Percentiles rank a stretch among this genome's conserved stretches.
phyloP scores from a whole-genome alignment of 2,329 filamentous ascomycete species.

The Trichoderma sp. region DNA sequence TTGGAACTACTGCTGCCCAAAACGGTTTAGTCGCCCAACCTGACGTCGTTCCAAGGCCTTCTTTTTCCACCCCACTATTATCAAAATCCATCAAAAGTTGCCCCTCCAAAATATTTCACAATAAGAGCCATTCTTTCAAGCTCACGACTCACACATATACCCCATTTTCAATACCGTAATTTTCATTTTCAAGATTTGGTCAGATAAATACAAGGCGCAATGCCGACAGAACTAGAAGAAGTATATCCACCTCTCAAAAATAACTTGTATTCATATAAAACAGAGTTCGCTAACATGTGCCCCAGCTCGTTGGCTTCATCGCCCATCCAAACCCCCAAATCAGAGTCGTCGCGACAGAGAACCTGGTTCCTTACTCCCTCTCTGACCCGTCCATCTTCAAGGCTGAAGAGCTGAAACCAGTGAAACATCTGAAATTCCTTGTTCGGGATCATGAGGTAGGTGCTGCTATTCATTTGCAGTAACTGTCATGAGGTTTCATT shows the following conservation, averaged over 20 bases:
- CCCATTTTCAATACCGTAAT: not conserved
- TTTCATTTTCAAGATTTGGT: not conserved
- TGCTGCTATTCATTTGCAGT: too few species aligned
- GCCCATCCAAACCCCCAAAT: slow-evolving; percentile 91
- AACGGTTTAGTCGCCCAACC: not conserved
- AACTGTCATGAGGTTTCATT: not conserved
- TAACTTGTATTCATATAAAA: not conserved
- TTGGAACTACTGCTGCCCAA: slow-evolving; percentile 1
- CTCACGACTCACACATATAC: not conserved
- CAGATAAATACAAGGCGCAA: slow-evolving; percentile 41
- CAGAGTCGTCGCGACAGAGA: slow-evolving; percentile 80
- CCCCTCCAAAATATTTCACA: slow-evolving; percentile 29
- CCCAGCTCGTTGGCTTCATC: slow-evolving; percentile 87
- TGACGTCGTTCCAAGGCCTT: slow-evolving; percentile 17
- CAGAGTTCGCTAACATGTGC: not conserved
- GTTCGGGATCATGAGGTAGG: slow-evolving; percentile 79
- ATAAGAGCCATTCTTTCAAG: slow-evolving; percentile 12
- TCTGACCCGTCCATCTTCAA: slow-evolving; percentile 82
- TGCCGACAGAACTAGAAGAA: slow-evolving; percentile 78
- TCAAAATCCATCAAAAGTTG: slow-evolving; percentile 24
- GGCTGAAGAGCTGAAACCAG: slow-evolving; percentile 70
- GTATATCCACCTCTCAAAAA: slow-evolving; percentile 44
- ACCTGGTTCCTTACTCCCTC: slow-evolving; percentile 80
- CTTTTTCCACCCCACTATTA: slow-evolving; percentile 27
- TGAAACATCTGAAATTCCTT: slow-evolving; percentile 85